phyloP scores from a whole-genome alignment of 805 yeast species.

The Kazachstania taianensis region DNA sequence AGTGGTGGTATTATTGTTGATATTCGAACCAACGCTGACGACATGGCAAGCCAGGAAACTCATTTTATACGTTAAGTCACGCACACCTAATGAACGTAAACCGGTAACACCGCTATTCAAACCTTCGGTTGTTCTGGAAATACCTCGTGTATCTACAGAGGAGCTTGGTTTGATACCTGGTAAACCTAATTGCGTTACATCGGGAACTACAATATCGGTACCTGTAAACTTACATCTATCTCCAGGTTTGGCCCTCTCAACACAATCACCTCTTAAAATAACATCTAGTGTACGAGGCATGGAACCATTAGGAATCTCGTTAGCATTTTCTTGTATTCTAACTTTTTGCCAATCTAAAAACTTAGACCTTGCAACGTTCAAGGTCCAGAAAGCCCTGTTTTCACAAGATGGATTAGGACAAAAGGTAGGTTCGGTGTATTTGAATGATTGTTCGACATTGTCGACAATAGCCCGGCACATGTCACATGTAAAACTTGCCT shows the following conservation, averaged over 20 bases:
- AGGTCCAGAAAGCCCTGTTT: conserved; percentile 77
- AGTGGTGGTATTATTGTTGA: conserved; percentile 7
- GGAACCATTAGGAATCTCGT: conserved; percentile 94
- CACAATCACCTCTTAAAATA: conserved; percentile 84
- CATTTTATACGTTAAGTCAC: conserved; percentile 85
- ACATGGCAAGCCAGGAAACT: conserved; percentile 92
- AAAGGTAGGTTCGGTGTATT: conserved; percentile 87
- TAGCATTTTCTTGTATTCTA: conserved; percentile 91
- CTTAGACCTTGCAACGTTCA: conserved; percentile 72
- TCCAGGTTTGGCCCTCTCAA: conserved; percentile 95
- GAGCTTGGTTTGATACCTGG: conserved; percentile 92
- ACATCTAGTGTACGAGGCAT: conserved; percentile 97
- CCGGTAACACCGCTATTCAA: conserved; percentile 83
- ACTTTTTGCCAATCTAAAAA: conserved; percentile 96
- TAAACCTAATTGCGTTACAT: conserved; percentile 82
- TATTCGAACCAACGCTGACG: conserved; percentile 41
- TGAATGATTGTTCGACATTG: conserved; percentile 86
- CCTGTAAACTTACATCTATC: conserved; percentile 92
- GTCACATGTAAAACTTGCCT: conserved; percentile 83
- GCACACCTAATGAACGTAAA: conserved; percentile 78
- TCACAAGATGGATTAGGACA: conserved; percentile 85
- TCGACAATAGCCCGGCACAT: conserved; percentile 75
- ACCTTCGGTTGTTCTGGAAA: conserved; percentile 43
- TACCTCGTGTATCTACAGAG: conserved; percentile 50
- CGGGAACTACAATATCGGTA: conserved; percentile 89